Evolutionary conservation across 768 basidiomycete species (phyloP).

Genomic region (Dacryopinax spathularia): DNA sequence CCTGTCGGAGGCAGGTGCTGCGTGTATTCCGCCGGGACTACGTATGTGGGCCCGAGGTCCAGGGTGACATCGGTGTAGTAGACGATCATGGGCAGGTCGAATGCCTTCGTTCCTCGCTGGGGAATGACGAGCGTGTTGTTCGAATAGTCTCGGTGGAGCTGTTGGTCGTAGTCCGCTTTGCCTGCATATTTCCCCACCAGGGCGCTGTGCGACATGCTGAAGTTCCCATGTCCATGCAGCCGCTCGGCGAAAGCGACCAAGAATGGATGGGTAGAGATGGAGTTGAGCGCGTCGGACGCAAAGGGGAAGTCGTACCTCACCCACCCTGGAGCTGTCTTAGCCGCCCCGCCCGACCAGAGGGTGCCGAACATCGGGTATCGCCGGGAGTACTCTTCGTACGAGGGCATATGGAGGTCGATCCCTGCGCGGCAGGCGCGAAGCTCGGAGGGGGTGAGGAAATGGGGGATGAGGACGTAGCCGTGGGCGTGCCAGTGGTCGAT

Average conservation of each 20-base stretch:
- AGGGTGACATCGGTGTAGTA: background rate
- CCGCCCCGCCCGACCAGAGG: background rate
- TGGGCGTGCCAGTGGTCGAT: conserved; percentile 8
- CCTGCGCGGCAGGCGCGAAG: background rate
- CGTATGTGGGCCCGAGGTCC: conserved; percentile 7
- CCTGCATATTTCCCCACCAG: conserved; percentile 9
- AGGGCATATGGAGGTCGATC: conserved; percentile 4
- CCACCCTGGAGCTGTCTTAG: background rate
- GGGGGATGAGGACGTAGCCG: conserved; percentile 8
- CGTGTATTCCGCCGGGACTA: background rate
- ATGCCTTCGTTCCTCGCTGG: background rate
- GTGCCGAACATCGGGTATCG: background rate
- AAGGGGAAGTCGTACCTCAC: conserved; percentile 8
- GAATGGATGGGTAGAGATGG: conserved; percentile 6
- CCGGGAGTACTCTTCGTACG: background rate
- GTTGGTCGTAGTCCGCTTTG: conserved; percentile 6
- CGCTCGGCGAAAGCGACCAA: conserved; percentile 9
- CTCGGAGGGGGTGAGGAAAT: conserved; percentile 7
- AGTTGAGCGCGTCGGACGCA: background rate
- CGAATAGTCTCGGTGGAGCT: conserved; percentile 5
- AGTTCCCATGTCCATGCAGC: background rate
- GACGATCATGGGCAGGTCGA: conserved; percentile 10
- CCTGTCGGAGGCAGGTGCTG: background rate
- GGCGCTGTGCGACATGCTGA: background rate
- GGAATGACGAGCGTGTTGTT: conserved; percentile 8